phyloP scores from a whole-genome alignment of 495 filamentous ascomycete species.

The Lasiosphaeria miniovina region DNA sequence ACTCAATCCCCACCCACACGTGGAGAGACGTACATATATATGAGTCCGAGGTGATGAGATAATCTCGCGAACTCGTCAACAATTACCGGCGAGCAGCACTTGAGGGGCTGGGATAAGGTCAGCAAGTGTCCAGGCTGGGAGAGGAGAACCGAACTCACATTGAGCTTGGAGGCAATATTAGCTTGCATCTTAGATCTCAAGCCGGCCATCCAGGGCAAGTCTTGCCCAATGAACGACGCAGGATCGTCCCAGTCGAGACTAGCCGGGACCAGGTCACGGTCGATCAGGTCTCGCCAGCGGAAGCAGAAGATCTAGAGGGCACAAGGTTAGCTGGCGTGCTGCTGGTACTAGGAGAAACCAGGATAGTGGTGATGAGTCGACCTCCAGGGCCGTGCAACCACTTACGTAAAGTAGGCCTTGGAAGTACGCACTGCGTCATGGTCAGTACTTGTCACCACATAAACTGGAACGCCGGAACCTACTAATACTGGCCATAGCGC shows the following conservation, averaged over 20 bases:
- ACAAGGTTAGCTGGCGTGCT: conserved; percentile 2
- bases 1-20: too few relatives aligned
- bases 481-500: conserved; percentile 78
- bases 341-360: conserved; percentile 4
- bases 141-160: conserved; percentile 38
- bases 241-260: conserved; percentile 55
- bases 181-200: conserved; percentile 68
- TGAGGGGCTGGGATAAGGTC: conserved; percentile 57
- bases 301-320: conserved; percentile 82
- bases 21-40: conserved; percentile 58
- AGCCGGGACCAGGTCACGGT: conserved; percentile 40
- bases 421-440: conserved; percentile 51
- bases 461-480: too few relatives aligned
- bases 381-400: too few relatives aligned
- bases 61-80: conserved; percentile 88
- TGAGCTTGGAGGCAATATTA: conserved; percentile 81
- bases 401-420: conserved; percentile 53
- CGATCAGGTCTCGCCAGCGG: conserved; percentile 86
- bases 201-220: conserved; percentile 69
- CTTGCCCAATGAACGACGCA: conserved; percentile 52
- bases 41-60: conserved; percentile 74
- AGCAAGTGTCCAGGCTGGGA: not conserved
- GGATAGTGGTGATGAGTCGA: too few relatives aligned
- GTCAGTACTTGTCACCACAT: too few relatives aligned
- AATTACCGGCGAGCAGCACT: conserved; percentile 90